phyloP scores from a whole-genome alignment of 257 asterid genomes.

The Primulina eburnea region DNA sequence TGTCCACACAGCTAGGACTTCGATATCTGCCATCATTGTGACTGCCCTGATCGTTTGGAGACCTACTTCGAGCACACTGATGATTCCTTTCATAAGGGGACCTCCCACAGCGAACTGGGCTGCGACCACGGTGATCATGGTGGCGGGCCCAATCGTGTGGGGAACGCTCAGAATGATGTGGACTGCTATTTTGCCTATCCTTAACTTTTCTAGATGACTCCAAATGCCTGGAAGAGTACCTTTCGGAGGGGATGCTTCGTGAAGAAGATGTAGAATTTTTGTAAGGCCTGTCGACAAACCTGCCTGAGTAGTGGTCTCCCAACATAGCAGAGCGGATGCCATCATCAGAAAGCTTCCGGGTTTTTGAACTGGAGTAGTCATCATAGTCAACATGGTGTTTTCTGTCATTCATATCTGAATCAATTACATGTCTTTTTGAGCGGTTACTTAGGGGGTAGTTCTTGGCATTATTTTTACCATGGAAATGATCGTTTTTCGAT shows the following conservation, averaged over 20 bases:
- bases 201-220: conserved; percentile 59
- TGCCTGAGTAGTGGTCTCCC: conserved; percentile 57
- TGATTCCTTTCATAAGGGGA: conserved; percentile 50
- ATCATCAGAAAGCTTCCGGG: conserved; percentile 73
- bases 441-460: conserved; percentile 54
- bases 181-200: conserved; percentile 66
- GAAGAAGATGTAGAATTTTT: conserved; percentile 50
- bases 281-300: conserved; percentile 46
- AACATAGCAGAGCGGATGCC: conserved; percentile 50
- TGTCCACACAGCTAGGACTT: conserved; percentile 64
- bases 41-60: conserved; percentile 69
- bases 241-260: conserved; percentile 60
- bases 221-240: conserved; percentile 64
- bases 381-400: conserved; percentile 60
- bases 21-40: conserved; percentile 61
- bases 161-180: conserved; percentile 73
- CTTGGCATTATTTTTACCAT: conserved; percentile 65
- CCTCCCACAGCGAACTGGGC: conserved; percentile 51
- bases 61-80: conserved; percentile 61
- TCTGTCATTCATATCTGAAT: conserved; percentile 56
- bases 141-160: conserved; percentile 60
- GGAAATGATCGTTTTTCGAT: conserved; percentile 55
- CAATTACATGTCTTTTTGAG: conserved; percentile 68
- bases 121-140: conserved; percentile 53
- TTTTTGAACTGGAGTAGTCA: conserved; percentile 64